Conservation (phyloP, 441 rosid genomes). For the Omphalea diandra region DNA sequence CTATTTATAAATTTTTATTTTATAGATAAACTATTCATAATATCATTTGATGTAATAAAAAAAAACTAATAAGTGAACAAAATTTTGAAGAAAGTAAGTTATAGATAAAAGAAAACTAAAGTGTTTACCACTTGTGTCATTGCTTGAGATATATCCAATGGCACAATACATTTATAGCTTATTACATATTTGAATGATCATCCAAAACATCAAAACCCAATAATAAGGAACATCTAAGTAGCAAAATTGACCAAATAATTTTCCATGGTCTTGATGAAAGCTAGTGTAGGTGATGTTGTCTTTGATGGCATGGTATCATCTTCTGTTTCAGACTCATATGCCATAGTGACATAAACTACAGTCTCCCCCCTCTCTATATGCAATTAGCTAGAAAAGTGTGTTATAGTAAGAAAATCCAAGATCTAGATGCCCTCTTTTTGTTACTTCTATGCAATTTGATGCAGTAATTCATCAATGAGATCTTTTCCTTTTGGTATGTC, state of each 20-base stretch:
- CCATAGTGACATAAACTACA: conserved; percentile 24
- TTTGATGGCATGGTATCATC: conserved; percentile 21
- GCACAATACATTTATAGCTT: no score
- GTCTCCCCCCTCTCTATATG: conserved; percentile 29
- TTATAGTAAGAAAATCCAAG: conserved; percentile 34
- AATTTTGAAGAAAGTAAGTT: no score
- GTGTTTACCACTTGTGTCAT: no score
- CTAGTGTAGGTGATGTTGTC: conserved; percentile 22
- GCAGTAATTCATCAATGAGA: conserved; percentile 31
- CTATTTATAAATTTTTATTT: no score
- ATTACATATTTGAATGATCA: no score
- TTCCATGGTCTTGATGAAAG: conserved; percentile 28
- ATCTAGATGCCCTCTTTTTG: conserved; percentile 39
- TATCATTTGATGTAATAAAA: no score
- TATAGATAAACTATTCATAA: no score
- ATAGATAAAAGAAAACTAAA: no score
- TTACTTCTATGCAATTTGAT: conserved; percentile 28
- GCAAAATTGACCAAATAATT: conserved; percentile 20
- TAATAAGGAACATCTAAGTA: not conserved
- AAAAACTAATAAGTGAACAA: no score
- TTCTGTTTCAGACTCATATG: conserved; percentile 26
- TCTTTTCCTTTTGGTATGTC: conserved; percentile 41
- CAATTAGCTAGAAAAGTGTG: conserved; percentile 29
- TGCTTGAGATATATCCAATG: no score
- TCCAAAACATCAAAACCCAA: not conserved